phyloP scores from a whole-genome alignment of 2,329 filamentous ascomycete species.

The Fusarium austroafricanum region DNA sequence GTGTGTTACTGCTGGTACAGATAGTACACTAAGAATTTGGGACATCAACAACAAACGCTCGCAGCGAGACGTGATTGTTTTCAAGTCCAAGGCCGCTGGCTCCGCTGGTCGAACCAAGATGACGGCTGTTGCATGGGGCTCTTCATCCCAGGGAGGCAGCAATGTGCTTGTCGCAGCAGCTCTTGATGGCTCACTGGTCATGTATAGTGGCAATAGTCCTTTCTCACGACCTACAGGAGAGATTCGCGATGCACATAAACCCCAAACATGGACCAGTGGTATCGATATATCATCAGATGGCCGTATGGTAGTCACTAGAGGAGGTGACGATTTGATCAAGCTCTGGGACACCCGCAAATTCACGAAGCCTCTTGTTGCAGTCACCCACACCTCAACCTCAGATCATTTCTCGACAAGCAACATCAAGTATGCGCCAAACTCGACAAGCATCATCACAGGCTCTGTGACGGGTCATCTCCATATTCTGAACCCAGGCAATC shows the following conservation, averaged over 20 bases:
- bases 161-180: slow-evolving; percentile 85
- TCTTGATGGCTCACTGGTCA: slow-evolving; percentile 87
- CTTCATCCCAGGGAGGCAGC: slow-evolving; percentile 78
- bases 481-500: slow-evolving; percentile 92
- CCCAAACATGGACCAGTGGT: slow-evolving; percentile 90
- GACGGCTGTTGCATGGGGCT: slow-evolving; percentile 91
- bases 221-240: slow-evolving; percentile 85
- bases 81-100: slow-evolving; percentile 91
- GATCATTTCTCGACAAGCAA: slow-evolving; percentile 85
- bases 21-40: slow-evolving; percentile 97
- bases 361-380: slow-evolving; percentile 85
- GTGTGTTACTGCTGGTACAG: slow-evolving; percentile 91
- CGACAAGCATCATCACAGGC: slow-evolving; percentile 87
- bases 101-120: slow-evolving; percentile 92
- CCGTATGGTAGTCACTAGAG: slow-evolving; percentile 87
- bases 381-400: slow-evolving; percentile 83
- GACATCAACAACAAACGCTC: slow-evolving; percentile 90
- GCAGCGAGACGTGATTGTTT: slow-evolving; percentile 94
- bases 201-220: slow-evolving; percentile 92
- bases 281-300: slow-evolving; percentile 92
- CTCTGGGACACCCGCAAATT: slow-evolving; percentile 98
- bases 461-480: slow-evolving; percentile 88
- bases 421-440: slow-evolving; percentile 89
- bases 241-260: slow-evolving; percentile 82
- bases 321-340: slow-evolving; percentile 93